A percentile compares a stretch with the other conserved stretches of the same genome.
Evolutionary conservation across 495 filamentous ascomycete genomes (phyloP).

Genomic region (Tetracladium marchalianum): DNA sequence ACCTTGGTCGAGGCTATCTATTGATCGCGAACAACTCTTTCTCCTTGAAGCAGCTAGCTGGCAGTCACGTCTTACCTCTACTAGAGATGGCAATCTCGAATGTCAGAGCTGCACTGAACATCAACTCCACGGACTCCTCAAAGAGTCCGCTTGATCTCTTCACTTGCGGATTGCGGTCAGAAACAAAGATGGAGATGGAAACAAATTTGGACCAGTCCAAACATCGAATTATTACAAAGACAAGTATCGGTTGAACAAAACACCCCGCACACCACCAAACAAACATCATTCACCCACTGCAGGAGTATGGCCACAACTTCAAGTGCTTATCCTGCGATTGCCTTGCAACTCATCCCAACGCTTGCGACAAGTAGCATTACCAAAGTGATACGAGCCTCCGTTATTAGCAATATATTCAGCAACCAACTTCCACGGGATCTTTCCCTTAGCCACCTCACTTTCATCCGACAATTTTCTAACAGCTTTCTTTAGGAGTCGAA

Average conservation of each 20-base stretch:
- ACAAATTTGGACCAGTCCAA: background rate
- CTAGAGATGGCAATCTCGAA: no score
- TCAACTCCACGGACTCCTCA: no score
- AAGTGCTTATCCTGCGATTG: background rate
- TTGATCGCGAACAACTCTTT: no score
- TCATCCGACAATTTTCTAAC: constrained; percentile 29
- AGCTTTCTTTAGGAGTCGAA: constrained; percentile 37
- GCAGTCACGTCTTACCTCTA: no score
- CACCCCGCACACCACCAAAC: no score
- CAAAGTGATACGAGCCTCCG: constrained; percentile 78
- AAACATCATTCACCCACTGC: background rate
- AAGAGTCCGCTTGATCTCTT: no score
- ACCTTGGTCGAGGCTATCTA: no score
- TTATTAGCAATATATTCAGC: constrained; percentile 57
- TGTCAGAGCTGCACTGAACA: no score
- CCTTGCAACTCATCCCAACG: constrained; percentile 50
- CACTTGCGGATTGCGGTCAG: background rate
- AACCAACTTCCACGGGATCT: constrained; percentile 77
- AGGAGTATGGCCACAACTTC: background rate
- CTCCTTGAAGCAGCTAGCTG: no score
- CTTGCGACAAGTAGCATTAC: constrained; percentile 80
- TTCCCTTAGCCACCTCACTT: constrained; percentile 23
- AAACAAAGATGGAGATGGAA: background rate
- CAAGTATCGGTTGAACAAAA: no score
- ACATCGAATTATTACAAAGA: background rate